phyloP scores from a whole-genome alignment of 768 basidiomycete species.

The Kondoa subrosea region DNA sequence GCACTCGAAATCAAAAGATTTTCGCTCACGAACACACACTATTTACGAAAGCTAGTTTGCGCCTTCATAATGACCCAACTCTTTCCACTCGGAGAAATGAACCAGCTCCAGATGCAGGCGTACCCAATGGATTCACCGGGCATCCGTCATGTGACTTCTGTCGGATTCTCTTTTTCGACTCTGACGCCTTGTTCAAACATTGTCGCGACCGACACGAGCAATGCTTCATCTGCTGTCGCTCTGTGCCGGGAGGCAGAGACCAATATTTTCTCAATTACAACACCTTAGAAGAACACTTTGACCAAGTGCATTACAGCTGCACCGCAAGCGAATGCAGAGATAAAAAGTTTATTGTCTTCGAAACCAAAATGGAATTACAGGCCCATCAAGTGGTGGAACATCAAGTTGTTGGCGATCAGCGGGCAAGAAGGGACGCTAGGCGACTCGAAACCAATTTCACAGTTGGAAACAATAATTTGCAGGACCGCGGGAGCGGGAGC shows the following conservation, averaged over 20 bases:
- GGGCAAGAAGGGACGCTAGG: slow-evolving; percentile 51
- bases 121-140: slow-evolving; percentile 27
- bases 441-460: slow-evolving; percentile 47
- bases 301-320: slow-evolving; percentile 60
- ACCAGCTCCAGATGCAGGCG: neutral
- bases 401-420: slow-evolving; percentile 46
- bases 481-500: slow-evolving; percentile 4
- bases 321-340: slow-evolving; percentile 53
- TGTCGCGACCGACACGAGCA: slow-evolving; percentile 90
- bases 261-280: slow-evolving; percentile 60
- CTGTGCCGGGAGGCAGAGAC: slow-evolving; percentile 56
- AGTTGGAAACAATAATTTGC: slow-evolving; percentile 12
- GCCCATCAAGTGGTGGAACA: slow-evolving; percentile 80
- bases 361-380: slow-evolving; percentile 66
- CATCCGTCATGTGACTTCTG: slow-evolving; percentile 57
- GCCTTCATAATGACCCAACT: slow-evolving; percentile 38
- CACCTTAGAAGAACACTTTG: slow-evolving; percentile 75
- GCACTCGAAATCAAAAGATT: slow-evolving; percentile 75
- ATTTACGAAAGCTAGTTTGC: slow-evolving; percentile 42
- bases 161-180: slow-evolving; percentile 78
- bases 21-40: slow-evolving; percentile 87
- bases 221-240: slow-evolving; percentile 65
- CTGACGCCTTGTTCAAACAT: slow-evolving; percentile 81
- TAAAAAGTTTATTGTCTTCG: slow-evolving; percentile 89
- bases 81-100: slow-evolving; percentile 24